Evolutionary conservation across 2,329 filamentous ascomycete species (phyloP).

Genomic region (Eurotiales sp.): DNA sequence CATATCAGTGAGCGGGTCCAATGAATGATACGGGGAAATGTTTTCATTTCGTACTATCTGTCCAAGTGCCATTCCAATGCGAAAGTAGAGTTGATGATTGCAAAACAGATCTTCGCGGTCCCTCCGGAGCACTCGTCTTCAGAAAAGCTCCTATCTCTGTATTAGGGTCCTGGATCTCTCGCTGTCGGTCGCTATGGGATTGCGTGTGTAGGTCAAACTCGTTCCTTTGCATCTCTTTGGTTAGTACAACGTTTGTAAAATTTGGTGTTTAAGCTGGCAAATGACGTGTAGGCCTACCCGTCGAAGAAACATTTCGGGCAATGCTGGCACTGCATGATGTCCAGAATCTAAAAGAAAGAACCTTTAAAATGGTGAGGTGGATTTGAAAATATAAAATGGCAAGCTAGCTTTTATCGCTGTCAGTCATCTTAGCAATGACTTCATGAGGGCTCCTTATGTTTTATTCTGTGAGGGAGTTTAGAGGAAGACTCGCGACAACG

Average conservation of each 20-base stretch:
- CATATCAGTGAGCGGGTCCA: not conserved
- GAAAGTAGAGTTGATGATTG: slow-evolving; percentile 14
- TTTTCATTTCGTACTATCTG: slow-evolving; percentile 7
- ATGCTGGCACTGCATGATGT: slow-evolving; percentile 16
- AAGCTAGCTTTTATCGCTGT: not conserved
- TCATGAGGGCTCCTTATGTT: not conserved
- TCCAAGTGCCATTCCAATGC: slow-evolving; percentile 7
- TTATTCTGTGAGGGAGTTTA: not conserved
- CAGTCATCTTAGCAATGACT: not conserved
- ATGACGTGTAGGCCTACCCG: slow-evolving; percentile 4
- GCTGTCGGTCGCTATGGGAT: slow-evolving; percentile 15
- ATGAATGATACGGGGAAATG: not conserved
- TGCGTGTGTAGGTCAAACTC: slow-evolving; percentile 15
- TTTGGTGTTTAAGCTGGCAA: not conserved
- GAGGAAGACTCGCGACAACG: not conserved
- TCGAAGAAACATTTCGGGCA: slow-evolving; percentile 18
- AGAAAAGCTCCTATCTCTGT: slow-evolving; percentile 15
- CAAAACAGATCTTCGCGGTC: slow-evolving; percentile 11
- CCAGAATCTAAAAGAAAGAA: not conserved
- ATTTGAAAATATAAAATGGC: not conserved
- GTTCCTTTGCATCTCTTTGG: not conserved
- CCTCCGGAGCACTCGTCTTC: slow-evolving; percentile 3
- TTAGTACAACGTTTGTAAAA: not conserved
- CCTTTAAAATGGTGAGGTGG: not conserved
- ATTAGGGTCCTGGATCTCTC: slow-evolving; percentile 4